Evolutionary conservation across 805 yeast genomes (phyloP), one percentile per base, ranked within the genome.

Genomic region (Metschnikowia lunata): DNA sequence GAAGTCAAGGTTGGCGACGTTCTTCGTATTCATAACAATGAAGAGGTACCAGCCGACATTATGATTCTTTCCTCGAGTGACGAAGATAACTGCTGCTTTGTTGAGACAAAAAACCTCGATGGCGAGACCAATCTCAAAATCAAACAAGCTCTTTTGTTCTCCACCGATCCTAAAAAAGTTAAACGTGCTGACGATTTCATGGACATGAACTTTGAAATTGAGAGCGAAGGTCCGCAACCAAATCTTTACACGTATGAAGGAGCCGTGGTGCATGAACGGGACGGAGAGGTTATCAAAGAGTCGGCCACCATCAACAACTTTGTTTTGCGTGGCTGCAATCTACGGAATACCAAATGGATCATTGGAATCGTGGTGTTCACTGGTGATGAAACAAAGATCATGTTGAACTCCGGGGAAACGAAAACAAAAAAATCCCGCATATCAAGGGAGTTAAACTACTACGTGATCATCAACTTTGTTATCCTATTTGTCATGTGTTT

Each of bases 341-440:
- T 86, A 43, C 75, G 93, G 66, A 86, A 86, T 58, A 85, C 93
- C 1, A 83, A 82, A 62, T 86, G 93, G 93, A 88, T 78, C 23
- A 74, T 85, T 59, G 93, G 93, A 45, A 56, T 85, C 26, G 93
- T 85, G 13, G 69, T 78, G 3, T 85, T 82, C 64, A 85, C 93
- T 4, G 95, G 95, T 58, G 73, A 72, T 37, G 93, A 86, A 51
- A 78, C 95, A 3, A 86, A 86, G 56, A 85, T 85, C 57, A 85
- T 85, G 88, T 66, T 85, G 49, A 86, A 86, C 62, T 74, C 91
- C 2, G 93, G 93, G 59, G 69, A 76, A 14, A 86, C 93, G 1
- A 93, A 93, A 37, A 76, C 90, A 6, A 86, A 86, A 56, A 78
- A 74, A 52, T 84, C 91, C 1, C 75, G 88, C 61, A 83, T 86